A percentile compares a stretch with the other conserved stretches of the same genome.
phyloP scores from a whole-genome alignment of 1,139 yeast species.

The Insectozyma bohioensis region DNA sequence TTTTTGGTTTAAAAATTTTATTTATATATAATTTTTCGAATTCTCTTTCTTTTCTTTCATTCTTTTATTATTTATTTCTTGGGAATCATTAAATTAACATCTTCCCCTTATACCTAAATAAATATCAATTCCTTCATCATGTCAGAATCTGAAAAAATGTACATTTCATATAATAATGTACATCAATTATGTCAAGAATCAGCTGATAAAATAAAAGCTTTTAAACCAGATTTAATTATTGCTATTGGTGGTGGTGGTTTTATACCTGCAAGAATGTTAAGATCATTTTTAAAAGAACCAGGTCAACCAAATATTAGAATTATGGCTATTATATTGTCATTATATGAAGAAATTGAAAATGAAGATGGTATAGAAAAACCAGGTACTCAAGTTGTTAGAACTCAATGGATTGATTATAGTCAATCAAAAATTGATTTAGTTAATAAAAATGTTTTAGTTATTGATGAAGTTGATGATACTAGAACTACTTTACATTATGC shows the following conservation, averaged over 20 bases:
- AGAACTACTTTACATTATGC: conserved; percentile 95
- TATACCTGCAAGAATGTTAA: conserved; percentile 91
- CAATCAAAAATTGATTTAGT: conserved; percentile 64
- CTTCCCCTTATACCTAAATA: too few species aligned
- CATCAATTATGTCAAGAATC: conserved; percentile 91
- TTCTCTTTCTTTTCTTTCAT: conserved; percentile 1
- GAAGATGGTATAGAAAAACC: conserved; percentile 50
- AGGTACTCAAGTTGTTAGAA: conserved; percentile 86
- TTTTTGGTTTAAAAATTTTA: too few species aligned
- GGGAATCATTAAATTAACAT: too few species aligned
- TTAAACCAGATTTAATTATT: conserved; percentile 82
- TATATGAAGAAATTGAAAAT: conserved; percentile 79
- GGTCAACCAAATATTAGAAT: conserved; percentile 89
- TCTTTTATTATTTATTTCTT: conserved; percentile 11
- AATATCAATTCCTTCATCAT: too few species aligned
- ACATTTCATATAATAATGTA: conserved; percentile 87
- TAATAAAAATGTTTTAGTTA: conserved; percentile 79
- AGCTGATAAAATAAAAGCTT: conserved; percentile 67
- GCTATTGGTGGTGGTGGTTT: conserved; percentile 96
- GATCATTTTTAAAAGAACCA: conserved; percentile 84
- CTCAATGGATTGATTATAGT: conserved; percentile 93
- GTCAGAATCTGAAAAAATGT: conserved; percentile 54
- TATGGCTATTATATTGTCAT: conserved; percentile 89
- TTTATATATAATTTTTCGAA: too few species aligned
- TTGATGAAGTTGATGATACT: conserved; percentile 95